Evolutionary conservation across 371 early-diverging fungal genomes (phyloP).

Genomic region (Actinomortierella ambigua): DNA sequence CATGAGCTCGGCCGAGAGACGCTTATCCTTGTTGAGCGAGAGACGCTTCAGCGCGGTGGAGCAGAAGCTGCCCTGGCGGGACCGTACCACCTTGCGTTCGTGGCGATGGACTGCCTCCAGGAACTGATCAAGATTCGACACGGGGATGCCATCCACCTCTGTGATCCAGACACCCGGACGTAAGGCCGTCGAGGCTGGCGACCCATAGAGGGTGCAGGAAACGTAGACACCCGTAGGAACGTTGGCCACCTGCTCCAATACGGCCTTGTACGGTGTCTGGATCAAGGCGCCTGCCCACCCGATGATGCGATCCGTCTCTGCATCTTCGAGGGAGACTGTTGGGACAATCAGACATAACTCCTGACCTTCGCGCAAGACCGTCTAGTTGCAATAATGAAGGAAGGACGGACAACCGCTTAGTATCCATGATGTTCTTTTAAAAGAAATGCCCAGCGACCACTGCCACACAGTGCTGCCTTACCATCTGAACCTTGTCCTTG

Average conservation of each 20-base stretch:
- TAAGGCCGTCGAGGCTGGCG: slow-evolving; percentile 70
- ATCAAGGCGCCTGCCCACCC: slow-evolving; percentile 89
- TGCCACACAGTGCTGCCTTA: no score
- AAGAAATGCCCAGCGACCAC: no score
- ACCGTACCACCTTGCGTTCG: slow-evolving; percentile 45
- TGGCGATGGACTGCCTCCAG: slow-evolving; percentile 54
- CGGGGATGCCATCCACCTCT: slow-evolving; percentile 58
- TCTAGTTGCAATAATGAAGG: slow-evolving; percentile 24
- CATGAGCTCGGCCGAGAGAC: slow-evolving; percentile 15
- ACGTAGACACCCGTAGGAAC: slow-evolving; percentile 81
- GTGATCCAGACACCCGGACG: slow-evolving; percentile 69
- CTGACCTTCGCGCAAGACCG: slow-evolving; percentile 65
- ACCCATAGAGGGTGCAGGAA: slow-evolving; percentile 70
- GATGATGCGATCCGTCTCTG: slow-evolving; percentile 66
- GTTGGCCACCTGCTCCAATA: slow-evolving; percentile 76
- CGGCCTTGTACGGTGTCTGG: slow-evolving; percentile 82
- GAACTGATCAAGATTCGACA: slow-evolving; percentile 55
- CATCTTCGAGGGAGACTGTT: slow-evolving; percentile 57
- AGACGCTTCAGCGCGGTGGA: slow-evolving; percentile 33
- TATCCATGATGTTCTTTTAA: not conserved
- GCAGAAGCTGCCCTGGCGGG: slow-evolving; percentile 38
- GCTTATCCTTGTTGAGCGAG: slow-evolving; percentile 16
- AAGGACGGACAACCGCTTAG: not conserved
- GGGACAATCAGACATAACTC: slow-evolving; percentile 56
- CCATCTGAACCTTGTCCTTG: slow-evolving; percentile 52